These are phyloP conservation scores for Solanum bulbocastanum DNA, from an alignment of 257 asterid species.

Conservation along the genomic window DNA sequence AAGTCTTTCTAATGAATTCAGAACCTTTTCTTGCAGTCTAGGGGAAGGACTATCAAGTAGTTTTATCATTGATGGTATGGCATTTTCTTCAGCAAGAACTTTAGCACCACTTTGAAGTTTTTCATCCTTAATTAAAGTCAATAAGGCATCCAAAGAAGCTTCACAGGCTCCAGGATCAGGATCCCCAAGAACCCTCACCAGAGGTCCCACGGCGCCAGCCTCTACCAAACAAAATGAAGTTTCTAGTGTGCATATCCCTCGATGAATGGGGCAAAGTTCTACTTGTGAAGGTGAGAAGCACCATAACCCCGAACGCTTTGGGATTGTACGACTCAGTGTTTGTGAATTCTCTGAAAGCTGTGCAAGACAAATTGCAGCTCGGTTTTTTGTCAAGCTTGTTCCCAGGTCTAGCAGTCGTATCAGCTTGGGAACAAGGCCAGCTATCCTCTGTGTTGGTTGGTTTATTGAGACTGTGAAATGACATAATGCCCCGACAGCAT, in stretches of 20 bases:
- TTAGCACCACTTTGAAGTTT: constrained; percentile 42
- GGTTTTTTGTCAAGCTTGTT: constrained; percentile 22
- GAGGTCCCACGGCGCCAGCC: constrained; percentile 39
- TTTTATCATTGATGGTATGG: constrained; percentile 34
- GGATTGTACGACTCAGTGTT: constrained; percentile 24
- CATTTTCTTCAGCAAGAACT: constrained; percentile 40
- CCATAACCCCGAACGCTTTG: constrained; percentile 33
- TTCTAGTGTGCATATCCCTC: constrained; percentile 34
- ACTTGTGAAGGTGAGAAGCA: constrained; percentile 43
- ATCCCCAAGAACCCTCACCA: constrained; percentile 33
- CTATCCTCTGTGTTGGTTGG: constrained; percentile 33
- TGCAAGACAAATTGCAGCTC: constrained; percentile 39
- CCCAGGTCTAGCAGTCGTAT: constrained; percentile 40
- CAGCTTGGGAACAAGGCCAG: constrained; percentile 28
- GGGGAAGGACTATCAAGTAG: constrained; percentile 34
- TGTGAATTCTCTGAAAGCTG: constrained; percentile 44
- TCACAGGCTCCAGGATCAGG: constrained; percentile 36
- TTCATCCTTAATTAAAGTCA: constrained; percentile 39
- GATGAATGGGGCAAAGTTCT: constrained; percentile 40
- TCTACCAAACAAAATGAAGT: constrained; percentile 52
- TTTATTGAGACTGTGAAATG: constrained; percentile 35
- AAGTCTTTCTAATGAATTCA: constrained; percentile 40
- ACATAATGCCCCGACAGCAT: constrained; percentile 40
- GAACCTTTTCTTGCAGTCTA: constrained; percentile 43
- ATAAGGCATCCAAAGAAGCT: constrained; percentile 60